These are phyloP conservation scores for Lachancea sp. DNA, from an alignment of 805 yeast genomes.

Conservation along the genomic window DNA sequence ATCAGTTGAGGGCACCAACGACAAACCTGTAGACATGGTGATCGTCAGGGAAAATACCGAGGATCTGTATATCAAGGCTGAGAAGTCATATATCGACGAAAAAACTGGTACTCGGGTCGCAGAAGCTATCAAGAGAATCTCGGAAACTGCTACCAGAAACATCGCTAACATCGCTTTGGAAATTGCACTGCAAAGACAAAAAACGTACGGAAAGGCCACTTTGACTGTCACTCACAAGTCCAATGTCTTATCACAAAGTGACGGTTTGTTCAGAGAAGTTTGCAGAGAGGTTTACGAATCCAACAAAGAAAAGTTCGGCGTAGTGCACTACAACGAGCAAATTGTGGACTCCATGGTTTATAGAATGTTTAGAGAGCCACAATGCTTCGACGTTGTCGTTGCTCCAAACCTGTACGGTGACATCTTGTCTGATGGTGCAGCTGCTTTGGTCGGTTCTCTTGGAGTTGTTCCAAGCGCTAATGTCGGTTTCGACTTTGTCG, in stretches of 20 bases:
- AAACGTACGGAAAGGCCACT: constrained; percentile 55
- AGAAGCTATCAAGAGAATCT: constrained; percentile 95
- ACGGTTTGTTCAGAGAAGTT: constrained; percentile 94
- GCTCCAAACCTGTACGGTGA: constrained; percentile 99
- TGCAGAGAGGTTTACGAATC: constrained; percentile 41
- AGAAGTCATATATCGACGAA: constrained; percentile 55
- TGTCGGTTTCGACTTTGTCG: constrained; percentile 92
- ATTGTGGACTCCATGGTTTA: constrained; percentile 99
- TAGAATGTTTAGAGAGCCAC: constrained; percentile 97
- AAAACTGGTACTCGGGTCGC: constrained; percentile 86
- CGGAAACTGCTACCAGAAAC: constrained; percentile 77
- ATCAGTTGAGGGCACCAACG: constrained; percentile 69
- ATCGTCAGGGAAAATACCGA: constrained; percentile 98
- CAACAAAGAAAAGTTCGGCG: constrained; percentile 49
- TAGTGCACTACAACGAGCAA: constrained; percentile 79
- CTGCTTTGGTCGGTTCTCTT: constrained; percentile 93
- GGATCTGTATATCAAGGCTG: constrained; percentile 94
- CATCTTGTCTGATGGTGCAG: constrained; percentile 95
- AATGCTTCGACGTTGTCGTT: constrained; percentile 93
- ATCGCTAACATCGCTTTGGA: constrained; percentile 90
- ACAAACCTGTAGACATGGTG: constrained; percentile 92
- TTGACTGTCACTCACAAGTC: constrained; percentile 93
- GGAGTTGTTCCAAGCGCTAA: constrained; percentile 98
- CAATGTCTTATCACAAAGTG: constrained; percentile 85
- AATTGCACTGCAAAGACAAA: constrained; percentile 85